Evolutionary conservation across 345 rosid species (phyloP), one percentile per base, ranked within the genome.

Genomic region (Ceriops tagal): DNA sequence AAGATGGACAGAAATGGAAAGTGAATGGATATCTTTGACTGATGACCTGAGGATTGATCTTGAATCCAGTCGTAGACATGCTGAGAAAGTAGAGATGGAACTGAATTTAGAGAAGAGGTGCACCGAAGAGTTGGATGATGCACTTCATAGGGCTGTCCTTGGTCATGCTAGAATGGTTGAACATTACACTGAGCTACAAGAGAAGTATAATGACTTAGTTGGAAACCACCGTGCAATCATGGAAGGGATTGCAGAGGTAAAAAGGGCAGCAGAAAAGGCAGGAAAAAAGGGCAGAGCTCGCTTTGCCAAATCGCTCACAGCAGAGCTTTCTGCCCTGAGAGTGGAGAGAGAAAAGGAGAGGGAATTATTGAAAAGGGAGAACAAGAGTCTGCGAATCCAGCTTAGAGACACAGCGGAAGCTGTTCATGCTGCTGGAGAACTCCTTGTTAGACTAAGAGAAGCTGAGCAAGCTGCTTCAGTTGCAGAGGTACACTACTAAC

Each of bases 401-500:
- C 84, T 91, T 26, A 80, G 96, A 58, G 90, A 93, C 83, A 93
- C 96, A 51, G 98, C 97, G 47, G 99, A 95, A 78, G 99, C 97
- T 53, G 99, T 92, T 70, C 99, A 92, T 76, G 92, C 96, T 55
- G 97, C 99, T 34, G 98, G 98, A 75, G 98, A 93, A 79, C 89
- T 93, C 31, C 97, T 93, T 46, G 96, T 88, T 28, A 75, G 96
- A 77, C 86, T 93, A 31, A 86, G 88, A 82, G 98, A 92, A 84
- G 92, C 99, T 15, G 98, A 92, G 73, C 93, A 90, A 69, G 83
- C 91, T 11, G 88, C 97, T 66, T 75, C 92, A 61, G 77, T 68
- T 65, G 91, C 96, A 46, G 91, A 87, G 99, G 99, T 92, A 83
- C 49, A 13, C 49, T 43, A 11, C 49, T n/a, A n/a, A n/a, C n/a